phyloP scores from a whole-genome alignment of 2,329 filamentous ascomycete genomes.

The Drechslerella dactyloides region DNA sequence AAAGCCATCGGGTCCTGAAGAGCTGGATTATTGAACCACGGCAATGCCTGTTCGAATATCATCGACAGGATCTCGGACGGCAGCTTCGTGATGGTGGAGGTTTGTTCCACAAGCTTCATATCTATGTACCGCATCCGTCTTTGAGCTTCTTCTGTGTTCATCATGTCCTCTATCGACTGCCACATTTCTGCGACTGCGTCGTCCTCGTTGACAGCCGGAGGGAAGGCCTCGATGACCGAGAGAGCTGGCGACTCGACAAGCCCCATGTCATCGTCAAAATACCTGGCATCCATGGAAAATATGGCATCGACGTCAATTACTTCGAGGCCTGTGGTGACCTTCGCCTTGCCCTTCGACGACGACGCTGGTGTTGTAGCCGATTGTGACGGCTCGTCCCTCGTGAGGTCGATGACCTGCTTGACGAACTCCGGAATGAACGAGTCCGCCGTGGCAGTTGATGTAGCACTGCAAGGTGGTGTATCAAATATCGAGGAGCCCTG shows the following conservation, averaged over 20 bases:
- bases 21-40: background rate
- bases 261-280: conserved; percentile 20
- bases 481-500: conserved; percentile 22
- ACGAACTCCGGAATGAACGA: conserved; percentile 11
- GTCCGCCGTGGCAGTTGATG: conserved; percentile 7
- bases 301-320: conserved; percentile 21
- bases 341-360: conserved; percentile 6
- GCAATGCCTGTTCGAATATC: conserved; percentile 21
- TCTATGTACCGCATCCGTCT: conserved; percentile 1
- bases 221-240: background rate
- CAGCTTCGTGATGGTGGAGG: conserved; percentile 11
- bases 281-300: conserved; percentile 13
- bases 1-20: conserved; percentile 1
- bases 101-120: conserved; percentile 17
- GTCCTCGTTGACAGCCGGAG: background rate
- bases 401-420: conserved; percentile 23
- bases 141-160: conserved; percentile 17
- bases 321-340: background rate
- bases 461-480: conserved; percentile 19
- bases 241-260: background rate
- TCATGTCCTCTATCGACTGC: conserved; percentile 21
- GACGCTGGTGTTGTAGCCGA: background rate
- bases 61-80: conserved; percentile 20
- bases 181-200: conserved; percentile 5
- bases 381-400: conserved; percentile 1